phyloP scores from a whole-genome alignment of 495 filamentous ascomycete genomes.

The Aspergillus egyptiacus region DNA sequence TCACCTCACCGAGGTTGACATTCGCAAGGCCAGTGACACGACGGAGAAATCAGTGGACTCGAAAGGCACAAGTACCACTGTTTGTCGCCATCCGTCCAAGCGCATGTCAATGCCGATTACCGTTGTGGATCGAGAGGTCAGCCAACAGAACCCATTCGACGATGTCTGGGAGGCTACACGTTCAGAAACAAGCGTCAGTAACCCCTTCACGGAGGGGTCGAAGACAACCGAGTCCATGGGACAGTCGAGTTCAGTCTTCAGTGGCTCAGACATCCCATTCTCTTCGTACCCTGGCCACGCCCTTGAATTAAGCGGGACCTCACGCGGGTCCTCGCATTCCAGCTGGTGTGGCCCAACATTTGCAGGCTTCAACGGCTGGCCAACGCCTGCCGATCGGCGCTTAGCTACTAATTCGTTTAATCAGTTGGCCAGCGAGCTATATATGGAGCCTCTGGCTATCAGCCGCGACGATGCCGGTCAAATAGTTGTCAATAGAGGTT shows the following conservation, averaged over 20 bases:
- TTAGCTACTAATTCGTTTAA: conserved; percentile 27
- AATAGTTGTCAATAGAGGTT: background rate
- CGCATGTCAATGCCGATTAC: conserved; percentile 19
- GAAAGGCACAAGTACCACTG: conserved; percentile 24
- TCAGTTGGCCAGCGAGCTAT: conserved; percentile 18
- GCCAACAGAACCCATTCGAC: conserved; percentile 17
- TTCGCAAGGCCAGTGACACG: conserved; percentile 4
- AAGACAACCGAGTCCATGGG: conserved; percentile 9
- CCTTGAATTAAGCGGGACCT: conserved; percentile 5
- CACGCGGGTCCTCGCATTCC: conserved; percentile 11
- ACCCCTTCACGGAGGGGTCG: conserved; percentile 23
- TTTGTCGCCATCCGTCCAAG: conserved; percentile 27
- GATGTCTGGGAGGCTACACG: conserved; percentile 10
- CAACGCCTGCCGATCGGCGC: conserved; percentile 18
- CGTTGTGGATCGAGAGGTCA: conserved; percentile 5
- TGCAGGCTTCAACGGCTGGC: conserved; percentile 11
- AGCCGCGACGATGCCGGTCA: background rate
- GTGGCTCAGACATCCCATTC: conserved; percentile 10
- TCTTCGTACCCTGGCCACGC: background rate
- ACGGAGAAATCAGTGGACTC: conserved; percentile 30
- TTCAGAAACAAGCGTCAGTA: conserved; percentile 12
- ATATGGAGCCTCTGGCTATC: conserved; percentile 15
- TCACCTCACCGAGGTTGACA: background rate
- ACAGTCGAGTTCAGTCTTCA: conserved; percentile 12
- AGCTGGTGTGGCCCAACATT: conserved; percentile 4